Evolutionary conservation across 768 basidiomycete species (phyloP).

Genomic region (Phlebiopsis flavidoalba): DNA sequence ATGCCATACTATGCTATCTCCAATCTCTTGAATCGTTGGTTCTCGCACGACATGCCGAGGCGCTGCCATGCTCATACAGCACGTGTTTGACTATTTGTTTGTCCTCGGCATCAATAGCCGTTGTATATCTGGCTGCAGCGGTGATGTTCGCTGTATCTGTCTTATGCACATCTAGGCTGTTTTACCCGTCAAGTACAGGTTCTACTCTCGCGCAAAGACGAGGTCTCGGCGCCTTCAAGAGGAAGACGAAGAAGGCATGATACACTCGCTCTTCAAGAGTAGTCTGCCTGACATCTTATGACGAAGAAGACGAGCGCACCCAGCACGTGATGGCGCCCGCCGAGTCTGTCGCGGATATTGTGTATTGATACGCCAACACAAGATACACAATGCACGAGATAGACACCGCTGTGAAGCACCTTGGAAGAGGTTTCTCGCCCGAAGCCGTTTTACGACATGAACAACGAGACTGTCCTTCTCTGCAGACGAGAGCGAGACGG

Average conservation of each 20-base stretch:
- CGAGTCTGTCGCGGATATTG: background rate
- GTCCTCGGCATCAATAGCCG: conserved; percentile 68
- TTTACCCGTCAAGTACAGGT: conserved; percentile 42
- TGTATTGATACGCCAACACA: background rate
- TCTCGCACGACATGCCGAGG: conserved; percentile 91
- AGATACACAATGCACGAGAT: background rate
- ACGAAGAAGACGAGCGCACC: conserved; percentile 32
- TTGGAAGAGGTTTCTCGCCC: background rate
- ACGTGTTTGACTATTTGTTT: conserved; percentile 89
- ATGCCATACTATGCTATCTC: conserved; percentile 89
- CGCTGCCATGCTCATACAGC: conserved; percentile 84
- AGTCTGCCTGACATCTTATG: conserved; percentile 57
- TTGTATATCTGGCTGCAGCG: conserved; percentile 79
- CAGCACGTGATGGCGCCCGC: background rate
- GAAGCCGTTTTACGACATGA: background rate
- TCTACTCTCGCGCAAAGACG: conserved; percentile 64
- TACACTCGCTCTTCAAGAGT: conserved; percentile 67
- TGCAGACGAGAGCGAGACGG: background rate
- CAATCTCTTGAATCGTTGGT: conserved; percentile 76
- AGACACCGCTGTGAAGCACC: background rate
- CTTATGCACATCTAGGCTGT: background rate
- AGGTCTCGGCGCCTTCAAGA: conserved; percentile 55
- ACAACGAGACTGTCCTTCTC: background rate
- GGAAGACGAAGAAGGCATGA: conserved; percentile 78
- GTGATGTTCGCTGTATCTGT: conserved; percentile 60